These are phyloP conservation scores for Saraca asoca DNA, from an alignment of 331 rosid genomes.

Conservation along the genomic window DNA sequence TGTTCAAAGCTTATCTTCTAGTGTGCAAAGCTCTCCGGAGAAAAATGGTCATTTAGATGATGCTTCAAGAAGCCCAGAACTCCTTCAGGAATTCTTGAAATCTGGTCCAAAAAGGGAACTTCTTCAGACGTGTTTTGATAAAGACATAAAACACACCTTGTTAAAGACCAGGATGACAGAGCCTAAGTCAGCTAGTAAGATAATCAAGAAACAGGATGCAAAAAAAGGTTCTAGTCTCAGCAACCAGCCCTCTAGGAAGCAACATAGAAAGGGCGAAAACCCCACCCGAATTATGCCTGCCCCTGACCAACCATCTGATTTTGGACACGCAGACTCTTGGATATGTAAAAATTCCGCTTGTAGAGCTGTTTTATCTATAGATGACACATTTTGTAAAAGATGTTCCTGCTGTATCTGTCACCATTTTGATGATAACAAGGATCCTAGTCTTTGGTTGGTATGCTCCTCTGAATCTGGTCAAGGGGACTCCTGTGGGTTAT, in stretches of 20 bases:
- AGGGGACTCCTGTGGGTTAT: slow-evolving; percentile 88
- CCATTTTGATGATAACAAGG: slow-evolving; percentile 95
- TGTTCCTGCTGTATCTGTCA: slow-evolving; percentile 99
- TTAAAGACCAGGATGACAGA: slow-evolving; percentile 61
- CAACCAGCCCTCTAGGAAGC: slow-evolving; percentile 70
- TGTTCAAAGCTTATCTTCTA: slow-evolving; percentile 76
- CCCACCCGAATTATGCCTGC: slow-evolving; percentile 66
- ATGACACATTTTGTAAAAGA: slow-evolving; percentile 93
- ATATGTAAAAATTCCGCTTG: slow-evolving; percentile 96
- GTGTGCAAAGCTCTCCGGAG: slow-evolving; percentile 83
- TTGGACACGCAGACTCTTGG: slow-evolving; percentile 77
- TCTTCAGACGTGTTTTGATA: slow-evolving; percentile 54
- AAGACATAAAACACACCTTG: slow-evolving; percentile 55
- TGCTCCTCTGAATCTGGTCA: slow-evolving; percentile 76
- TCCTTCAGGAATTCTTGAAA: slow-evolving; percentile 73
- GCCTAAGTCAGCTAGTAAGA: slow-evolving; percentile 57
- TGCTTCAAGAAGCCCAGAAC: slow-evolving; percentile 74
- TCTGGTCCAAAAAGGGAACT: slow-evolving; percentile 72
- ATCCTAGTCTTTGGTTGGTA: slow-evolving; percentile 98
- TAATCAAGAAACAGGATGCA: slow-evolving; percentile 71
- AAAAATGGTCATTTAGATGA: slow-evolving; percentile 76
- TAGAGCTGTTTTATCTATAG: slow-evolving; percentile 85
- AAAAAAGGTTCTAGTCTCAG: slow-evolving; percentile 60
- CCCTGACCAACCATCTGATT: slow-evolving; percentile 67
- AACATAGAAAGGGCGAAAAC: slow-evolving; percentile 80